Percentiles rank a stretch among this genome's conserved stretches.
Conservation (phyloP, 192 early-diverging fungal species). For the Backusella parvicylindrica region DNA sequence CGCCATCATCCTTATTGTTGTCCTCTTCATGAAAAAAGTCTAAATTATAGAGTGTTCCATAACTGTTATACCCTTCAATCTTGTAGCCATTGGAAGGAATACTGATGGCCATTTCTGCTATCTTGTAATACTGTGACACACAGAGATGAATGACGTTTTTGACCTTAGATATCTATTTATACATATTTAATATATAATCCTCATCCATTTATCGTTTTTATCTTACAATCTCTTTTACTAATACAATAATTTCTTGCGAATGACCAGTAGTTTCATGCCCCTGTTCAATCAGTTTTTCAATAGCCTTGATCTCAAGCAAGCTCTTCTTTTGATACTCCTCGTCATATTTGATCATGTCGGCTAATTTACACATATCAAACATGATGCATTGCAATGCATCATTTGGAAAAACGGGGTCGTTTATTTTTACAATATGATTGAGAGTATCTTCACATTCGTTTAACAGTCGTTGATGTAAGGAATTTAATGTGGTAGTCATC, state of each 20-base stretch:
- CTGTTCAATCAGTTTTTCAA: background rate
- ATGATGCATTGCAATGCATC: constrained; percentile 21
- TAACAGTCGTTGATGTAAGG: constrained; percentile 23
- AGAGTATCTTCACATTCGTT: constrained; percentile 24
- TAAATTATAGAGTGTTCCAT: constrained; percentile 2
- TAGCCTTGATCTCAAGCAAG: background rate
- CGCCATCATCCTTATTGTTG: background rate
- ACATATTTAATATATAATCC: too few species aligned
- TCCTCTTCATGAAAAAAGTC: background rate
- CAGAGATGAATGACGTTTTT: constrained; percentile 30
- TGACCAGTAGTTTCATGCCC: background rate
- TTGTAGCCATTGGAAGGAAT: constrained; percentile 37
- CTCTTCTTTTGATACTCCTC: background rate
- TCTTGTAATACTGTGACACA: constrained; percentile 30
- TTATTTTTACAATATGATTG: background rate
- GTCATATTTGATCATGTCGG: constrained; percentile 31
- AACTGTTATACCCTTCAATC: constrained; percentile 35
- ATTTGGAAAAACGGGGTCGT: constrained; percentile 3
- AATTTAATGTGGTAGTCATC: constrained; percentile 28
- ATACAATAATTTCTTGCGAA: background rate
- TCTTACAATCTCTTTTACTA: background rate
- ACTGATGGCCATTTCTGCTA: constrained; percentile 34
- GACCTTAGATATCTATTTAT: constrained; percentile 5
- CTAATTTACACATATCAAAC: constrained; percentile 25
- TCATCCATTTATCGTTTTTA: background rate